Evolutionary conservation across 2,329 filamentous ascomycete genomes (phyloP).

Genomic region (Neophaeococcomyces aloes): DNA sequence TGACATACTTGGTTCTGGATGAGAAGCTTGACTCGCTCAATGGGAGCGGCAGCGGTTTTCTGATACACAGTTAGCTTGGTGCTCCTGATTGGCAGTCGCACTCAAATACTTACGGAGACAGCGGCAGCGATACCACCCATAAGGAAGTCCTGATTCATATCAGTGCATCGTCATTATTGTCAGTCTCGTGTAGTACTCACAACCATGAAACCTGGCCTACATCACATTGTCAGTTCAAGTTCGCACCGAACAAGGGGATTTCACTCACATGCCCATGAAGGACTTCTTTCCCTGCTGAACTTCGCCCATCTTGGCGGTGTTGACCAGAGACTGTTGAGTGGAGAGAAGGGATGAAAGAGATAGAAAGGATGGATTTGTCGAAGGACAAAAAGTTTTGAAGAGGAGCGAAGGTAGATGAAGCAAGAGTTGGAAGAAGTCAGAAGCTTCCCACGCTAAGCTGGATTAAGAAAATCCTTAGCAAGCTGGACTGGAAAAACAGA

Average conservation of each 20-base stretch:
- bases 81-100: slow-evolving; percentile 1
- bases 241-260: not conserved
- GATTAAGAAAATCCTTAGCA: not conserved
- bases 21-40: slow-evolving; percentile 99
- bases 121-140: slow-evolving; percentile 99
- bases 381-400: slow-evolving; percentile 8
- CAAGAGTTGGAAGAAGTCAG: slow-evolving; percentile 1
- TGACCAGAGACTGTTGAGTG: slow-evolving; percentile 4
- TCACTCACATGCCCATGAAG: slow-evolving; percentile 34
- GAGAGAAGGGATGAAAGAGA: slow-evolving; percentile 7
- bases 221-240: slow-evolving; percentile 2
- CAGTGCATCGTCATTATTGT: too few relatives aligned
- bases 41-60: slow-evolving; percentile 98
- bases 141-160: slow-evolving; percentile 57
- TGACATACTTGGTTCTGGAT: slow-evolving; percentile 97
- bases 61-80: slow-evolving; percentile 12
- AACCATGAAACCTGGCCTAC: slow-evolving; percentile 72
- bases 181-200: slow-evolving; percentile 26
- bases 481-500: not conserved
- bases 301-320: slow-evolving; percentile 28
- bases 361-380: slow-evolving; percentile 5
- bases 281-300: slow-evolving; percentile 43
- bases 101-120: slow-evolving; percentile 54
- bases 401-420: slow-evolving; percentile 8
- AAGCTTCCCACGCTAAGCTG: slow-evolving; percentile 5